Base-by-base conservation (phyloP, 106 monocot species). In the Allium sativum region DNA sequence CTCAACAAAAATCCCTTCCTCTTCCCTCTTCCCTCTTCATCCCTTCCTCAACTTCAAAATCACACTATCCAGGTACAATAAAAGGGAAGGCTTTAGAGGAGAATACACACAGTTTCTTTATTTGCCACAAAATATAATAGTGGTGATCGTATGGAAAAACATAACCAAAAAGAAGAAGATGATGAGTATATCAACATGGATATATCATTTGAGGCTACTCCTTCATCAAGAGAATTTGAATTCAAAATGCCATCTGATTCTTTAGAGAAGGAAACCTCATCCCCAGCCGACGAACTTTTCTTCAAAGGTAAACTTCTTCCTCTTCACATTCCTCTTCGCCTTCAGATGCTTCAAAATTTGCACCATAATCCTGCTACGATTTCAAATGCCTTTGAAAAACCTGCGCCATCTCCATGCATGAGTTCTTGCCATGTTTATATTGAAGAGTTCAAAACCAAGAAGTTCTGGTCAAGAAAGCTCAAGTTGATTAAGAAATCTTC, bases 251-350 rank as follows among this genome's bases (percentile, higher is more conserved):
- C 46, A 1, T 15, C 16, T 67, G 47, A 56, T 12, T 17, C 68
- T 10, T 52, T 40, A 10, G 64, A 21, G 19, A 64, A 21, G 18
- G 46, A 57, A 11, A 41, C 40, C 42, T 40, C 80, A 40, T 77
- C 88, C 5, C 88, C 84, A 7, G 88, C 88, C 3, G 83, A 88
- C 61, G 84, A 88, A 62, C 78, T 84, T 55, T 88, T 88, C 72
- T 81, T 75, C 72, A 81, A 76, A 59, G 88, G 88, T 7, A 81
- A 84, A 66, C 88, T 88, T 19, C 90, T 91, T 50, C 95, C 90
- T 7, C 87, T 88, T 48, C 84, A 82, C 46, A 78, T 82, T 68
- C 81, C 87, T 0, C 94, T 83, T 0, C 77, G 81, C 16, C 52
- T 82, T 31, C 62, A 83, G 16, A 88, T 85, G 80, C 82, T 85